These are phyloP conservation scores for Biscogniauxia marginata DNA, from an alignment of 2,329 filamentous ascomycete species.

Conservation along the genomic window DNA sequence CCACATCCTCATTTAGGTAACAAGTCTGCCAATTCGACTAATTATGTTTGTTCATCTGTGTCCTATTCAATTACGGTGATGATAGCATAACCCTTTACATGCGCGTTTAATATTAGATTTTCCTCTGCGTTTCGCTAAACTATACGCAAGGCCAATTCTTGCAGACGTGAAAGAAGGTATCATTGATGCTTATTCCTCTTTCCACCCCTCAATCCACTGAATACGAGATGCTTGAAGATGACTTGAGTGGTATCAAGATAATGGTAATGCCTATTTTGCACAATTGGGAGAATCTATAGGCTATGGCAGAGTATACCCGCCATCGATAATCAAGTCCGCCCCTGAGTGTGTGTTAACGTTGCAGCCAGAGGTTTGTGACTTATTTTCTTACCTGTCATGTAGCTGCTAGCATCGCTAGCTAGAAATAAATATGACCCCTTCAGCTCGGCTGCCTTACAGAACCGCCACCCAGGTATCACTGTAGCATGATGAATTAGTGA, in stretches of 20 bases:
- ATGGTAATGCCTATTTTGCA: neutral
- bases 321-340: neutral
- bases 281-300: too few species aligned
- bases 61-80: neutral
- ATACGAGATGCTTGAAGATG: neutral
- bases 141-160: too few species aligned
- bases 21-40: neutral
- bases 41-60: neutral
- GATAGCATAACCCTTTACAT: too few species aligned
- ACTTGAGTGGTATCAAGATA: neutral
- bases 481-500: neutral
- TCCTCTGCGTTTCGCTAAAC: too few species aligned
- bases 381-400: slow-evolving; percentile 42
- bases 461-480: neutral
- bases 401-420: slow-evolving; percentile 49
- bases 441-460: slow-evolving; percentile 43
- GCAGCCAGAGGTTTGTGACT: neutral
- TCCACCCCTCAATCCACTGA: neutral
- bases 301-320: neutral
- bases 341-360: neutral
- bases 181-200: neutral
- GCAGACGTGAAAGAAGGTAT: too few species aligned
- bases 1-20: too few species aligned
- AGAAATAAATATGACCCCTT: slow-evolving; percentile 47
- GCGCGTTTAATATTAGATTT: too few species aligned